phyloP scores from a whole-genome alignment of 2,329 filamentous ascomycete genomes.

The Aplosporella prunicola region DNA sequence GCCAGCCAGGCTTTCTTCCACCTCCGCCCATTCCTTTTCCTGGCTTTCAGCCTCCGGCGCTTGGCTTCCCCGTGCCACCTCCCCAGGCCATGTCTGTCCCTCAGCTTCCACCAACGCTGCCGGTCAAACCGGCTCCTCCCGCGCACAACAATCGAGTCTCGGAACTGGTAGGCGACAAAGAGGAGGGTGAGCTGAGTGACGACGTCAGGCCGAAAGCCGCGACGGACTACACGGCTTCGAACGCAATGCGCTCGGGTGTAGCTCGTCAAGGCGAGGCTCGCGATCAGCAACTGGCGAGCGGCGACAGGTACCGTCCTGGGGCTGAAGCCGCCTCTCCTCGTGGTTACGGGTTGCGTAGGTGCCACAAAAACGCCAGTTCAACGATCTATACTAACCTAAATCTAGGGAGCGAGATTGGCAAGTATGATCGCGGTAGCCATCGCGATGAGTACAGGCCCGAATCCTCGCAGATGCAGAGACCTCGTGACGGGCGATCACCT shows the following conservation, averaged over 20 bases:
- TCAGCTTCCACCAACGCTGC: conserved; percentile 3
- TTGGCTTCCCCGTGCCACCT: conserved; percentile 4
- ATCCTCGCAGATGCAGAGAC: background rate
- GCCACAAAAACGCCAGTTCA: no score
- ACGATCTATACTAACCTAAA: no score
- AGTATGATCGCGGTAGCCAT: no score
- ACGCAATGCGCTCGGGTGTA: no score
- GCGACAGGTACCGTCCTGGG: conserved; percentile 3
- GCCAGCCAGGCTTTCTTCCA: conserved; percentile 15
- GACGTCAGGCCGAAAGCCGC: no score
- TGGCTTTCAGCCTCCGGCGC: conserved; percentile 13
- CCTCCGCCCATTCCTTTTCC: conserved; percentile 17
- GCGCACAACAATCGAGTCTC: conserved; percentile 18
- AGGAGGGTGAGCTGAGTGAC: conserved; percentile 73
- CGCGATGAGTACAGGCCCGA: no score
- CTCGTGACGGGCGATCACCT: background rate
- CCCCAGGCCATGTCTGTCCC: background rate
- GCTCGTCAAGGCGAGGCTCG: no score
- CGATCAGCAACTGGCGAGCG: no score
- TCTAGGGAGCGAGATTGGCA: no score
- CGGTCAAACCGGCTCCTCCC: conserved; percentile 9
- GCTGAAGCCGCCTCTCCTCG: background rate
- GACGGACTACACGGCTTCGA: no score
- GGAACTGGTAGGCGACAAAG: conserved; percentile 37
- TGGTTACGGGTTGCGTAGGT: no score